Evolutionary conservation across 345 rosid species (phyloP), one percentile per base, ranked within the genome.

Genomic region (Citropsis articulata): DNA sequence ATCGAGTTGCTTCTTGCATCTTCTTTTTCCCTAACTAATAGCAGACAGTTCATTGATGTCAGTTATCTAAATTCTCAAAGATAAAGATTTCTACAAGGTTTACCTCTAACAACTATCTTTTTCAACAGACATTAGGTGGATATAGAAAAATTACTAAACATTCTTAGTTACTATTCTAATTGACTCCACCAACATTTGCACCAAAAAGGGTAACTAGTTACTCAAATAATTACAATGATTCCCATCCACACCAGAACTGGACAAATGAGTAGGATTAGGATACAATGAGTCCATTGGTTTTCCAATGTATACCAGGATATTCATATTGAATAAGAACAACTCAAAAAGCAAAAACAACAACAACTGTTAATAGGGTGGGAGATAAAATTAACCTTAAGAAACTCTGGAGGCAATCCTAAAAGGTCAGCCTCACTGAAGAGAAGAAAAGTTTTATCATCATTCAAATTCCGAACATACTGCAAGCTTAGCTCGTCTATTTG

Each of bases 401-500:
- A 88, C 84, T 93, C 91, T 42, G 86, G 55, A 73, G 97, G 97
- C 78, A 93, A 73, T 83, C 98, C 99, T 78, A 72, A 83, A 73
- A 95, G 93, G 81, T 93, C 98, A 68, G 83, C 66, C 87, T 90
- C 93, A 66, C 84, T 75, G 57, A 95, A 90, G 72, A 88, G 86
- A 79, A 93, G 91, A 83, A 63, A 88, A 78, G 93, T 74, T 82
- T 67, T 80, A 85, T 93, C 96, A 75, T 91, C 93, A 82, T 86
- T 92, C 80, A 95, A 82, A 79, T 93, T 93, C 75, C 62, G 91
- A 76, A 95, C 79, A 72, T 93, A 95, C 42, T 73, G 93, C 81
- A 81, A 79, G 85, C 94, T 87, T 73, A 95, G 84, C 79, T 90
- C 93, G 73, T 91, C 93, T 83, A 92, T 93, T 85, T 91, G 88